phyloP scores from a whole-genome alignment of 2,329 filamentous ascomycete genomes.

The Scedosporium apiospermum region DNA sequence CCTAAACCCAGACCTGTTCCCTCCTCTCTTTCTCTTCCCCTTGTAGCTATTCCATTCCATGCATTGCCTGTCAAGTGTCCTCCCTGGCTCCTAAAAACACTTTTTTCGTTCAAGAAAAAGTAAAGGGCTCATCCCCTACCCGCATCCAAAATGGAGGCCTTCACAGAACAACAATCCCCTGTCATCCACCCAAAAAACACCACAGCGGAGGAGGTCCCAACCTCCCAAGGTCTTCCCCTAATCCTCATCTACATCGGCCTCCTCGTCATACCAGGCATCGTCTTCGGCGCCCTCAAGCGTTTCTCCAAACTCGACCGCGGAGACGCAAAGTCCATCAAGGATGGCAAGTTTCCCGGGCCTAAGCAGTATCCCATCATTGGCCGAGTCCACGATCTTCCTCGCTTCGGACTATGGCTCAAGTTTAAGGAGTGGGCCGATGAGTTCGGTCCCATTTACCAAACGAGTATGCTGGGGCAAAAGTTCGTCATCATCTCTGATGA shows the following conservation, averaged over 20 bases:
- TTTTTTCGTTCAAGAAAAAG: not conserved
- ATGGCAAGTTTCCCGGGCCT: slow-evolving; percentile 32
- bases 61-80: too few relatives aligned
- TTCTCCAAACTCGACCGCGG: slow-evolving; percentile 10
- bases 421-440: slow-evolving; percentile 37
- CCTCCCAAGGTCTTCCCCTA: slow-evolving; percentile 22
- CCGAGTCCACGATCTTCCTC: slow-evolving; percentile 37
- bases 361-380: slow-evolving; percentile 37
- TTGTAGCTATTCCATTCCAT: too few relatives aligned
- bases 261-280: slow-evolving; percentile 25
- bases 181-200: not conserved
- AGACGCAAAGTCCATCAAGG: slow-evolving; percentile 16
- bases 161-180: not conserved
- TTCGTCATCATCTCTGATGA: slow-evolving; percentile 38
- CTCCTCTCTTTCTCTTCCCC: too few relatives aligned
- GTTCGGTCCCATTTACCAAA: slow-evolving; percentile 34
- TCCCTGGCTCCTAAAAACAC: not conserved
- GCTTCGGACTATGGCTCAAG: slow-evolving; percentile 38
- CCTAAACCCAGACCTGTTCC: too few relatives aligned
- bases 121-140: not conserved
- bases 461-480: slow-evolving; percentile 26
- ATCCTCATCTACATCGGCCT: slow-evolving; percentile 35
- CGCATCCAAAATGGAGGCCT: not conserved
- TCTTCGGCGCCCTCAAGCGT: slow-evolving; percentile 30
- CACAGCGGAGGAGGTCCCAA: not conserved